phyloP scores from a whole-genome alignment of 169 alveolate species.

The Perkinsus chesapeaki region DNA sequence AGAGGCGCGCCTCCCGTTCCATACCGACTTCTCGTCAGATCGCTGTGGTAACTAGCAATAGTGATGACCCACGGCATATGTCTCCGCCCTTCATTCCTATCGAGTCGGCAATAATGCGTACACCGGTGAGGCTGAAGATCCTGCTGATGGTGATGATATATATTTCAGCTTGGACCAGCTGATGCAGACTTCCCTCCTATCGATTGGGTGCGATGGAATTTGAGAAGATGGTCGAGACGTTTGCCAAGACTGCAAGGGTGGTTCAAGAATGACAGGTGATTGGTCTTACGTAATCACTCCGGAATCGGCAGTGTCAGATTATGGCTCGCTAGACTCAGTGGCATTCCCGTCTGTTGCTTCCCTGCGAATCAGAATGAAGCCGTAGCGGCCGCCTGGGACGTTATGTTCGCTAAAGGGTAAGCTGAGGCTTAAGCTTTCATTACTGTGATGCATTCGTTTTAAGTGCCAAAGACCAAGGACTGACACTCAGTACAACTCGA shows the following conservation, averaged over 20 bases:
- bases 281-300: not conserved
- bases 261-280: not conserved
- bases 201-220: not conserved
- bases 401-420: not conserved
- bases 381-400: not conserved
- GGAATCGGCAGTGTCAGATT: not conserved
- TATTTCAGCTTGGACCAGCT: not conserved
- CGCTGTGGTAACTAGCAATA: not conserved
- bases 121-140: not conserved
- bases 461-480: not conserved
- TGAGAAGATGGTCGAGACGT: not conserved
- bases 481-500: not conserved
- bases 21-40: not conserved
- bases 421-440: not conserved
- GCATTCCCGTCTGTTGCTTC: not conserved
- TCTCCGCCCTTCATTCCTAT: not conserved
- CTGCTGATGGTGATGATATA: not conserved
- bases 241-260: not conserved
- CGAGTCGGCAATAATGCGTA: not conserved
- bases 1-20: not conserved
- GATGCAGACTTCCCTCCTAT: not conserved
- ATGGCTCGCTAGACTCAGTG: not conserved
- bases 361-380: not conserved
- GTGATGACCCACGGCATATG: not conserved
- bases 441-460: not conserved